phyloP scores from a whole-genome alignment of 306 rosid species.

The Glycine soja region DNA sequence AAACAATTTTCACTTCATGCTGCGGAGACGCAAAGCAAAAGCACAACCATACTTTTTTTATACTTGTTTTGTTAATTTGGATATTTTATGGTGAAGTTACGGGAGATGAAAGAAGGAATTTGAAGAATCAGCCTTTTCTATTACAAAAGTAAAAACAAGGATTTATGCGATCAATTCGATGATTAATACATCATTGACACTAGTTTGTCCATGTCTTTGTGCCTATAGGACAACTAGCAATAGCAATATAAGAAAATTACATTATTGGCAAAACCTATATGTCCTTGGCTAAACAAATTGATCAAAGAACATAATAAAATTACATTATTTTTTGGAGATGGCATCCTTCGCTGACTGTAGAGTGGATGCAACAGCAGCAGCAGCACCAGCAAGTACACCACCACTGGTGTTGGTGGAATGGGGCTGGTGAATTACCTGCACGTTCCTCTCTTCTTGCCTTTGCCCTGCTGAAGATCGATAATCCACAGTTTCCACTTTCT shows the following conservation, averaged over 20 bases:
- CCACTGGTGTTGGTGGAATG: slow-evolving; percentile 58
- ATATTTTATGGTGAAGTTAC: neutral
- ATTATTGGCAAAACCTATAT: neutral
- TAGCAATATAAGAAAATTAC: neutral
- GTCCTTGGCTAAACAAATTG: slow-evolving; percentile 3
- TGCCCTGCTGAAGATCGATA: slow-evolving; percentile 60
- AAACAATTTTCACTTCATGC: neutral
- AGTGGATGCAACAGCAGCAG: slow-evolving; percentile 59
- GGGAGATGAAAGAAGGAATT: neutral
- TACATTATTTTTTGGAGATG: slow-evolving; percentile 47
- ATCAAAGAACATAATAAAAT: neutral
- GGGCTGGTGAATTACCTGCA: slow-evolving; percentile 62
- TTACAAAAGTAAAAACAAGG: neutral
- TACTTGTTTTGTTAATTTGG: neutral
- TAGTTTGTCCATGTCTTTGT: slow-evolving; percentile 32
- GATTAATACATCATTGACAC: slow-evolving; percentile 30
- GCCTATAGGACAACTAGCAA: neutral
- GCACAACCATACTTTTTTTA: no score
- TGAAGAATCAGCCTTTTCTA: neutral
- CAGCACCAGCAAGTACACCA: slow-evolving; percentile 63
- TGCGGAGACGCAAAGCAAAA: neutral
- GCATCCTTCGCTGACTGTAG: slow-evolving; percentile 72
- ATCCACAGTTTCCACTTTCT: slow-evolving; percentile 67
- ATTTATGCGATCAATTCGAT: slow-evolving; percentile 5
- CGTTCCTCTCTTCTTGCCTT: slow-evolving; percentile 49